Evolutionary conservation across 495 filamentous ascomycete species (phyloP).

Genomic region (Friedmanniomyces simplex): DNA sequence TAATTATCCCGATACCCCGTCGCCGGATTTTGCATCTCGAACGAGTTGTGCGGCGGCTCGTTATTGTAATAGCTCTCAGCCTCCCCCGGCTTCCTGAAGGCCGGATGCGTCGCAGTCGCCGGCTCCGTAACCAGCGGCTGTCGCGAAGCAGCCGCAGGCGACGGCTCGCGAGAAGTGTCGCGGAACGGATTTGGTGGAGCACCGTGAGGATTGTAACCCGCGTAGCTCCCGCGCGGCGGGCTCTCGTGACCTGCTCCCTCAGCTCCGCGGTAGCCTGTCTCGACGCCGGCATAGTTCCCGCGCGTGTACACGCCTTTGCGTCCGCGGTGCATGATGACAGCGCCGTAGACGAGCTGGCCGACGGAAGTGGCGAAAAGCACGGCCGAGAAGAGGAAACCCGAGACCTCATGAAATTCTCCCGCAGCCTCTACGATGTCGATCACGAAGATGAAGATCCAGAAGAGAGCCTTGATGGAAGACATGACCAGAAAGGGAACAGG

Average conservation of each 20-base stretch:
- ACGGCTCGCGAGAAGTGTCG: constrained; percentile 5
- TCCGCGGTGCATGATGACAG: constrained; percentile 29
- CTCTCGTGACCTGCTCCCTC: background rate
- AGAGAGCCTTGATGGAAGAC: constrained; percentile 24
- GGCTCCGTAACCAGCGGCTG: background rate
- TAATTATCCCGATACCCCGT: background rate
- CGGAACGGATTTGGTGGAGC: constrained; percentile 3
- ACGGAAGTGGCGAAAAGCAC: constrained; percentile 17
- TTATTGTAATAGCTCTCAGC: background rate
- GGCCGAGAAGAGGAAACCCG: constrained; percentile 2
- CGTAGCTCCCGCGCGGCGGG: constrained; percentile 7
- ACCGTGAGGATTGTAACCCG: background rate
- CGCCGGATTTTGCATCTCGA: constrained; percentile 5
- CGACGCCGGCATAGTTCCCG: constrained; percentile 11
- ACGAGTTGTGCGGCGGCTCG: constrained; percentile 1
- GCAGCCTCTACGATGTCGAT: constrained; percentile 17
- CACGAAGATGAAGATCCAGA: constrained; percentile 26
- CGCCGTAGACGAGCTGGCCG: constrained; percentile 29
- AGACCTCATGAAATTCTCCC: background rate
- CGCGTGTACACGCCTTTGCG: constrained; percentile 18
- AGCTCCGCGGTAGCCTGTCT: background rate
- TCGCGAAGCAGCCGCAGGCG: background rate
- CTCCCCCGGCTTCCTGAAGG: background rate
- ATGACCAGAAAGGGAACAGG: constrained; percentile 27
- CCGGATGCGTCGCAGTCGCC: background rate